A percentile compares a stretch with the other conserved stretches of the same genome.
phyloP scores from a whole-genome alignment of 495 filamentous ascomycete species.

The Daldinia bambusicola region DNA sequence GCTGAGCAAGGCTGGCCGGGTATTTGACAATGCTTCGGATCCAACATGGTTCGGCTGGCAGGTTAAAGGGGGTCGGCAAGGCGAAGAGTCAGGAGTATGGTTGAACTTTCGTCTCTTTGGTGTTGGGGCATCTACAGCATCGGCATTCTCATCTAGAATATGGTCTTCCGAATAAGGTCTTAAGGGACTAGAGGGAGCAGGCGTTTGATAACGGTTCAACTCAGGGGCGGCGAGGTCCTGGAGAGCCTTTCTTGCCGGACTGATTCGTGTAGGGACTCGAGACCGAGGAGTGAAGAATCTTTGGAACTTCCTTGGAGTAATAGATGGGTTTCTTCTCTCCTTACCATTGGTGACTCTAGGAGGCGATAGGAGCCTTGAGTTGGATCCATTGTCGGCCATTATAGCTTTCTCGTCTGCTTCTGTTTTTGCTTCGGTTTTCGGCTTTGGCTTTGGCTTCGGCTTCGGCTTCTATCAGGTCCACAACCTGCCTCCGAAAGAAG shows the following conservation, averaged over 20 bases:
- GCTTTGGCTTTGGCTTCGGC: background rate
- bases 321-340: constrained; percentile 61
- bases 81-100: constrained; percentile 48
- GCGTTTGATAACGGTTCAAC: constrained; percentile 65
- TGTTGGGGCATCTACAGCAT: constrained; percentile 31
- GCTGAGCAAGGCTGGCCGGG: constrained; percentile 47
- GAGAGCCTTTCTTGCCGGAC: constrained; percentile 70
- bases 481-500: constrained; percentile 14
- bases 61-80: constrained; percentile 43
- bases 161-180: constrained; percentile 51
- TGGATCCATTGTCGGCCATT: constrained; percentile 27
- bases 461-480: constrained; percentile 8
- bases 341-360: constrained; percentile 51
- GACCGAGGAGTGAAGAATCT: constrained; percentile 84
- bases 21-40: constrained; percentile 36
- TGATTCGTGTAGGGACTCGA: constrained; percentile 56
- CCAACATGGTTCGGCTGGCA: constrained; percentile 41
- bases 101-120: constrained; percentile 57
- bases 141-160: constrained; percentile 43
- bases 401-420: constrained; percentile 5
- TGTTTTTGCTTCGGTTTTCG: background rate
- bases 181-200: constrained; percentile 56
- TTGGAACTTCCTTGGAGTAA: constrained; percentile 79
- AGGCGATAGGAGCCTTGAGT: constrained; percentile 49
- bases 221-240: constrained; percentile 73